A percentile compares a stretch with the other conserved stretches of the same genome.
These are phyloP conservation scores for Xylaria hypoxylon DNA, from an alignment of 2,329 filamentous ascomycete genomes.

Conservation along the genomic window DNA sequence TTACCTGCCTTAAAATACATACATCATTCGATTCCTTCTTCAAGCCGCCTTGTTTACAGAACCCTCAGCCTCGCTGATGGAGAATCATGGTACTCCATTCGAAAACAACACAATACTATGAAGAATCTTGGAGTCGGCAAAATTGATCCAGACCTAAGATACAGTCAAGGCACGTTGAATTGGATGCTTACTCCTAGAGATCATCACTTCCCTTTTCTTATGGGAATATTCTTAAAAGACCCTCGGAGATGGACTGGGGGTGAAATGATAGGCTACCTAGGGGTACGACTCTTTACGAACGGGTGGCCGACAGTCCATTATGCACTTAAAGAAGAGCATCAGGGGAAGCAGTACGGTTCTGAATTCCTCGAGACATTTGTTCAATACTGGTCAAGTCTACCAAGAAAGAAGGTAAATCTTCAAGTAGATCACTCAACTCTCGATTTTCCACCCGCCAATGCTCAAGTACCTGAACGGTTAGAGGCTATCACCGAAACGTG, in stretches of 20 bases:
- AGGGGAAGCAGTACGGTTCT: not conserved
- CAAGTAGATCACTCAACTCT: not conserved
- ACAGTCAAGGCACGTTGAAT: not conserved
- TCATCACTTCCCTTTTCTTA: not conserved
- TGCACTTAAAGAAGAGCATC: not conserved
- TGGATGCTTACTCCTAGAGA: not conserved
- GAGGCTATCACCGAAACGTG: not conserved
- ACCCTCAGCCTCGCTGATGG: not conserved
- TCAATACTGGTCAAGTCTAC: slow-evolving; percentile 4
- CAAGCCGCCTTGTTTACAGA: not conserved
- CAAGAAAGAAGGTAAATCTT: not conserved
- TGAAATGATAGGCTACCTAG: not conserved
- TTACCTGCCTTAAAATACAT: not conserved
- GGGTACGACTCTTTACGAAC: not conserved
- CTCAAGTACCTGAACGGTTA: not conserved
- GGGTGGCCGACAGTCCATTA: not conserved
- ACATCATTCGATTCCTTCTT: not conserved
- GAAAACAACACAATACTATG: not conserved
- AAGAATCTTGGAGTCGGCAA: not conserved
- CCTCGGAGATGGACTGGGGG: not conserved
- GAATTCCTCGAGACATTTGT: not conserved
- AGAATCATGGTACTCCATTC: not conserved
- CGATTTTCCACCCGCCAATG: not conserved
- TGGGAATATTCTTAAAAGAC: not conserved
- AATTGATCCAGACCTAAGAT: not conserved